phyloP scores from a whole-genome alignment of 2,329 filamentous ascomycete species.

The Aspergillus ochraceoroseus region DNA sequence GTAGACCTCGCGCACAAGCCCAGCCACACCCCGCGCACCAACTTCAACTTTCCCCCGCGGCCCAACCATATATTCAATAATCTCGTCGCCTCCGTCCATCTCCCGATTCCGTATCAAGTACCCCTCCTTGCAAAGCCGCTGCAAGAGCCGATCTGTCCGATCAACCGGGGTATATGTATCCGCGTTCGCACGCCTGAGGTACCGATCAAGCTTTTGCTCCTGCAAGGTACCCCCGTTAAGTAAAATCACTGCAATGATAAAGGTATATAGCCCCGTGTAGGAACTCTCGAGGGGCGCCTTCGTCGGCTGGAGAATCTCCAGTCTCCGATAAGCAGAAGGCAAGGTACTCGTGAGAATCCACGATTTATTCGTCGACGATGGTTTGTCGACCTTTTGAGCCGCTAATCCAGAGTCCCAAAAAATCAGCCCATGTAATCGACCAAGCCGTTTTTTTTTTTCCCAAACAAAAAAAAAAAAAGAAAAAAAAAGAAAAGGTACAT shows the following conservation, averaged over 20 bases:
- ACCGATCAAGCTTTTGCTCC: constrained; percentile 72
- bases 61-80: constrained; percentile 76
- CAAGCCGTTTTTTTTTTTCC: too few relatives aligned
- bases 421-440: constrained; percentile 1
- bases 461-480: too few relatives aligned
- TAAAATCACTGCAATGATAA: constrained; percentile 70
- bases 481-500: constrained; percentile 28
- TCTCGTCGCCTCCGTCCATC: constrained; percentile 64
- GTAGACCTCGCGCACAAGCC: constrained; percentile 59
- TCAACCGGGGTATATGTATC: constrained; percentile 69
- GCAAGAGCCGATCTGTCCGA: constrained; percentile 69
- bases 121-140: constrained; percentile 71
- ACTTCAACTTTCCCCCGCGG: constrained; percentile 82
- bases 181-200: constrained; percentile 69
- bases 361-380: constrained; percentile 54
- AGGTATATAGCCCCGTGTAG: constrained; percentile 75
- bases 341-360: constrained; percentile 75
- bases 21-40: constrained; percentile 67
- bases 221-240: constrained; percentile 68
- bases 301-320: constrained; percentile 64
- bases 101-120: constrained; percentile 76
- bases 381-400: constrained; percentile 45
- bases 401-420: constrained; percentile 38
- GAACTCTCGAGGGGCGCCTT: constrained; percentile 68
- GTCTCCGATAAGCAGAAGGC: constrained; percentile 61